A percentile compares a stretch with the other conserved stretches of the same genome.
phyloP scores from a whole-genome alignment of 768 basidiomycete species.

The Holtermanniella nyarrowii region DNA sequence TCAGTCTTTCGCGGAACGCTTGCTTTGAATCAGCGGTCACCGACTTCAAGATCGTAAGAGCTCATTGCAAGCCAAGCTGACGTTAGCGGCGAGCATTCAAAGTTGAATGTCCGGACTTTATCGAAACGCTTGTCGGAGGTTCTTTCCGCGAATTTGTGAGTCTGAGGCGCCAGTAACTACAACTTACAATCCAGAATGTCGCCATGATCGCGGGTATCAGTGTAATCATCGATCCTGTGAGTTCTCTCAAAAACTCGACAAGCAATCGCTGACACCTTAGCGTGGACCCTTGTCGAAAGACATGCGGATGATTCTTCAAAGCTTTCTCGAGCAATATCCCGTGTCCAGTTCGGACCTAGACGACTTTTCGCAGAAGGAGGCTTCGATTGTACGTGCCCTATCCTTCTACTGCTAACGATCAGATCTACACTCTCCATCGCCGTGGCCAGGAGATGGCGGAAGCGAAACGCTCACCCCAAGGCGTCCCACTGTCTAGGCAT shows the following conservation, averaged over 20 bases:
- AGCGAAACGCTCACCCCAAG: conserved; percentile 2
- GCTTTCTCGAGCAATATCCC: conserved; percentile 36
- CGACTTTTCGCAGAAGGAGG: conserved; percentile 37
- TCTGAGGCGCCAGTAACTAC: neutral
- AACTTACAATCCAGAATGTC: conserved; percentile 20
- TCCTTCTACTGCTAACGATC: neutral
- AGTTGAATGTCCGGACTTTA: conserved; percentile 30
- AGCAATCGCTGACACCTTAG: neutral
- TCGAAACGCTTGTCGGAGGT: conserved; percentile 33
- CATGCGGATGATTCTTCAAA: conserved; percentile 32
- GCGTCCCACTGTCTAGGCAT: conserved; percentile 2
- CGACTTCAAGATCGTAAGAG: conserved; percentile 58
- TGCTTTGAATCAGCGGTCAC: conserved; percentile 85
- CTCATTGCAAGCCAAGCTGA: neutral
- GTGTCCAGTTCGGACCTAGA: conserved; percentile 23
- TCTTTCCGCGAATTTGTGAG: conserved; percentile 38
- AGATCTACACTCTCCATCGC: conserved; percentile 33
- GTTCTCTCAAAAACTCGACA: neutral
- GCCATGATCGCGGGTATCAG: conserved; percentile 39
- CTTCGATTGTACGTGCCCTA: conserved; percentile 19
- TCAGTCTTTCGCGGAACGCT: conserved; percentile 65
- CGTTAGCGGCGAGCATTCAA: conserved; percentile 37
- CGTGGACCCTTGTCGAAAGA: conserved; percentile 26
- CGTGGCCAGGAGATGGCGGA: conserved; percentile 23
- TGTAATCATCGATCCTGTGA: conserved; percentile 34